Base-by-base conservation (phyloP, 208 protist genomes). In the Plasmodiophora brassicae region DNA sequence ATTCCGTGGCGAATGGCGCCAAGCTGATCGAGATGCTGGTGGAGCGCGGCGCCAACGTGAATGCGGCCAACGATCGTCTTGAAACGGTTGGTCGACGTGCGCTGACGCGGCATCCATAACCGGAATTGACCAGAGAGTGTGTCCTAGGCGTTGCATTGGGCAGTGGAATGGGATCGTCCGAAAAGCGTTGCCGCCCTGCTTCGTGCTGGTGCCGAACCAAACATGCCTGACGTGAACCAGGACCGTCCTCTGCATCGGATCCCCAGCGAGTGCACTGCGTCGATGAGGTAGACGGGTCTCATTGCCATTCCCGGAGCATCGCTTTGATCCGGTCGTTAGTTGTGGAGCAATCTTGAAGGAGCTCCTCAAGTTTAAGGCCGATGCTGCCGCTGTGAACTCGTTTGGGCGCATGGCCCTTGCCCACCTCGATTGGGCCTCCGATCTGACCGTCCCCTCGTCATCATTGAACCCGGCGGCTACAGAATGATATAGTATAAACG, bases 151-250 rank as follows among this genome's bases (percentile, higher is more conserved):
- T 32, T 78, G n/a, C 65, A 78, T 78, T 78, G 65, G 65, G 65
- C 65, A 5, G 65, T 78, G n/a, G 65, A 78, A 44, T 78, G 65
- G 65, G 65, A 78, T 78, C 65, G 65, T 5, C 65, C 65, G 14
- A 78, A 78, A 14, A 5, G 32, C 41, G 65, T 32, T 5, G 5
- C 5, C 32, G 65, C 65, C 32, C 41, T 78, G n/a, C 65, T 78
- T 44, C 5, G n/a, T 32, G 32, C 32, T 78, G 65, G 65, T 8
- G 65, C 65, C 41, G n/a, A 78, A 14, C 65, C 65, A 8, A 78
- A 78, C n/a, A 14, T 78, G 65, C 14, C 20, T 78, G 65, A 78
- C 41, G 5, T 36, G 14, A 5, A 78, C n/a, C 32, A 38, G 20
- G 65, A 78, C n/a, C 10, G 14, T 5, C 65, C 65, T 78, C 65